These are phyloP conservation scores for Coleophoma eucalyptorum DNA, from an alignment of 2,329 filamentous ascomycete species.

Conservation along the genomic window DNA sequence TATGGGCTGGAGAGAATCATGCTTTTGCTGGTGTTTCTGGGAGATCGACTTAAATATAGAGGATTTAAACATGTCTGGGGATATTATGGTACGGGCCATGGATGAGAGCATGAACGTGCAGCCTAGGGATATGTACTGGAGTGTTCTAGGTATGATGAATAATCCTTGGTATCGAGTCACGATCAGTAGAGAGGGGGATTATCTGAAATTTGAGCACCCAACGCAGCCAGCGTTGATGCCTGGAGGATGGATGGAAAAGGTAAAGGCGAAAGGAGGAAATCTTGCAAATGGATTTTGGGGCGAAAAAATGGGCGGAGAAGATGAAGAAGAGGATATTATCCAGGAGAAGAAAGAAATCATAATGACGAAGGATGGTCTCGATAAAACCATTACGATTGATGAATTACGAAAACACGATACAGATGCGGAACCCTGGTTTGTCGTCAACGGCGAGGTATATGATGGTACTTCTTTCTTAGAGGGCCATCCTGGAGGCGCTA, in stretches of 20 bases:
- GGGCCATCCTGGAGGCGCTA: slow-evolving; percentile 80
- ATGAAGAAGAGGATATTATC: slow-evolving; percentile 37
- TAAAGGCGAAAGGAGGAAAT: slow-evolving; percentile 79
- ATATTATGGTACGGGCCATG: slow-evolving; percentile 82
- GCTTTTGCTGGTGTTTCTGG: slow-evolving; percentile 95
- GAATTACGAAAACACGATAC: slow-evolving; percentile 67
- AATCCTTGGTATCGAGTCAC: slow-evolving; percentile 88
- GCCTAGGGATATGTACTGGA: slow-evolving; percentile 95
- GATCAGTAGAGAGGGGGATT: slow-evolving; percentile 63
- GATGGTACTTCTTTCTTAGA: slow-evolving; percentile 79
- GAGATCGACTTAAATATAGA: slow-evolving; percentile 61
- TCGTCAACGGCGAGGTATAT: slow-evolving; percentile 84
- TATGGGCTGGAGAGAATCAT: slow-evolving; percentile 75
- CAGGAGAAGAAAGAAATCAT: slow-evolving; percentile 62
- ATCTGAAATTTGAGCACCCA: slow-evolving; percentile 79
- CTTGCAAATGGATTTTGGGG: slow-evolving; percentile 83
- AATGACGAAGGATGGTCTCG: slow-evolving; percentile 69
- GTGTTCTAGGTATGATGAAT: slow-evolving; percentile 95
- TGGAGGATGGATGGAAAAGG: slow-evolving; percentile 90
- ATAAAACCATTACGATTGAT: slow-evolving; percentile 61
- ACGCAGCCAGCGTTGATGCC: slow-evolving; percentile 74
- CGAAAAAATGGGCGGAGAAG: slow-evolving; percentile 57
- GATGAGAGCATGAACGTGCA: slow-evolving; percentile 85
- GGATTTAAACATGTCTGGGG: slow-evolving; percentile 60
- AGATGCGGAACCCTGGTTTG: slow-evolving; percentile 75